Percentiles rank a stretch among this genome's conserved stretches.
These are phyloP conservation scores for Akanthomyces muscarius DNA, from an alignment of 2,329 filamentous ascomycete genomes.

Conservation along the genomic window DNA sequence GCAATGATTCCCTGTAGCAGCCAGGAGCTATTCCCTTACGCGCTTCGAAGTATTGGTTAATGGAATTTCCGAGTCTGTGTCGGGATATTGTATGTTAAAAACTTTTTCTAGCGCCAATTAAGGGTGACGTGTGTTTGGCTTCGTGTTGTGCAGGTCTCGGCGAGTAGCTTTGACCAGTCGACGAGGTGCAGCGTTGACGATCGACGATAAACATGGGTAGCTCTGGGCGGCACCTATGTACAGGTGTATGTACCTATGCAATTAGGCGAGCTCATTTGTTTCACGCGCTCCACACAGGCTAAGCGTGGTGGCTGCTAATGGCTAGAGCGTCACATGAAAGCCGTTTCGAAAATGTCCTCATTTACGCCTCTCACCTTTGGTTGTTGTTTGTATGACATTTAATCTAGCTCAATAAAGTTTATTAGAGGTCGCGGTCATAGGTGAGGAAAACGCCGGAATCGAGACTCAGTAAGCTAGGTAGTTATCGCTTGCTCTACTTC, in stretches of 20 bases:
- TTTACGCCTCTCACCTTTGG: too few species aligned
- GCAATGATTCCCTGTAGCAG: neutral
- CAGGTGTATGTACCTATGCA: conserved; percentile 1
- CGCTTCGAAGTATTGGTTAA: neutral
- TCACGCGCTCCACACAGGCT: neutral
- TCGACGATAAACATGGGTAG: conserved; percentile 4
- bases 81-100: too few species aligned
- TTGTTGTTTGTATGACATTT: too few species aligned
- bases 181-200: neutral
- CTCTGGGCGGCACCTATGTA: too few species aligned
- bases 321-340: too few species aligned
- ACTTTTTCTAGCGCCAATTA: neutral
- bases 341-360: neutral
- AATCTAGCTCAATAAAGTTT: too few species aligned
- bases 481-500: too few species aligned
- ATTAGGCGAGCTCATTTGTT: conserved; percentile 8
- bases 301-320: neutral
- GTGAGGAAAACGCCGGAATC: too few species aligned
- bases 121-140: neutral
- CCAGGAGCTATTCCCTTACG: neutral
- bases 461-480: too few species aligned
- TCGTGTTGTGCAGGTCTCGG: neutral
- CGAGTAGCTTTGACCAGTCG: neutral
- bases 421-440: too few species aligned
- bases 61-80: neutral